Percentiles rank a stretch among this genome's conserved stretches.
Evolutionary conservation across 1,284 basidiomycete genomes (phyloP).

Genomic region (Melampsora larici-populina): DNA sequence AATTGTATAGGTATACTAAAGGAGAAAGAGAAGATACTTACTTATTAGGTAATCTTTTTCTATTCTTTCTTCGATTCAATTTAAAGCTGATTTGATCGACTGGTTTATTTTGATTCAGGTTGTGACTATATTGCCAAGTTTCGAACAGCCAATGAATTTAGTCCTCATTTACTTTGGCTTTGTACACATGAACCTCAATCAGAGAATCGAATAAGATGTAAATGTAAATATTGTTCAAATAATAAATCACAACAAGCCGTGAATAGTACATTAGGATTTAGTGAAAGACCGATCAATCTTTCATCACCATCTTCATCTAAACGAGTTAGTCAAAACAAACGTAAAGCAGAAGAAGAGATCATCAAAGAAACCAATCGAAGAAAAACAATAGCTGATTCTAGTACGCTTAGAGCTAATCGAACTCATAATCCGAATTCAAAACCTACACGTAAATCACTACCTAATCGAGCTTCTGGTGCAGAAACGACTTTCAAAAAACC

Average conservation of each 20-base stretch:
- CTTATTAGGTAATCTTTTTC: slow-evolving; percentile 23
- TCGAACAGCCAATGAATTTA: slow-evolving; percentile 73
- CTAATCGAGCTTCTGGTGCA: slow-evolving; percentile 50
- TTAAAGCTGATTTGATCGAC: neutral
- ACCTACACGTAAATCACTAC: neutral
- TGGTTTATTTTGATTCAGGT: slow-evolving; percentile 52
- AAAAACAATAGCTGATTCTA: slow-evolving; percentile 10
- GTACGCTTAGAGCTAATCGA: slow-evolving; percentile 51
- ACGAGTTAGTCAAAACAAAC: slow-evolving; percentile 37
- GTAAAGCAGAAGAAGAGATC: slow-evolving; percentile 36
- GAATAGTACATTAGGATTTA: slow-evolving; percentile 62
- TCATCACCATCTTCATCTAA: slow-evolving; percentile 28
- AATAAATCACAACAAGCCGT: slow-evolving; percentile 65
- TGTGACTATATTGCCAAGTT: slow-evolving; percentile 60
- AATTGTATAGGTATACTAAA: slow-evolving; percentile 30
- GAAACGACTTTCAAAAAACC: slow-evolving; percentile 32
- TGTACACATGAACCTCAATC: slow-evolving; percentile 59
- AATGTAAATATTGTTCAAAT: slow-evolving; percentile 73
- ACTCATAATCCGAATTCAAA: neutral
- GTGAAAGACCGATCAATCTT: slow-evolving; percentile 48
- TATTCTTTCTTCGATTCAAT: neutral
- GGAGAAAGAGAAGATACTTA: slow-evolving; percentile 34
- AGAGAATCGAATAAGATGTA: slow-evolving; percentile 60
- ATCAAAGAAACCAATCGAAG: slow-evolving; percentile 19
- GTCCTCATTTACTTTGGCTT: slow-evolving; percentile 75